These are phyloP conservation scores for Hibiscus mutabilis DNA, from an alignment of 345 rosid species.

Conservation along the genomic window DNA sequence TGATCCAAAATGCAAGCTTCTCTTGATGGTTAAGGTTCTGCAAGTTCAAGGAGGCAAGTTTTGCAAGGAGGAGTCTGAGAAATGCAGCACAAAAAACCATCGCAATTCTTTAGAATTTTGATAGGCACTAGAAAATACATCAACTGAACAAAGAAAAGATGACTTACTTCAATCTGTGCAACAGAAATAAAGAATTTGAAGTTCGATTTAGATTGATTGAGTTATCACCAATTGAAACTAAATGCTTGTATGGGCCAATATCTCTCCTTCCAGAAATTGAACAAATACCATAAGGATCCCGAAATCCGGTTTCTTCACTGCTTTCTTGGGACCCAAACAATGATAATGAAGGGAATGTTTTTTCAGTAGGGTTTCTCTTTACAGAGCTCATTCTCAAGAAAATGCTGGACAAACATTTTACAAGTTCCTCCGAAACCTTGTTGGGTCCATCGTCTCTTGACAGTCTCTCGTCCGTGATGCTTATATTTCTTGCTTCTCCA, in stretches of 20 bases:
- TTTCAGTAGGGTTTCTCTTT: too few relatives aligned
- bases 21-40: conserved; percentile 63
- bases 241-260: conserved; percentile 56
- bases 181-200: conserved; percentile 47
- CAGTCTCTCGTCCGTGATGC: conserved; percentile 19
- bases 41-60: conserved; percentile 45
- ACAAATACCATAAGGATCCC: conserved; percentile 54
- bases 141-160: neutral
- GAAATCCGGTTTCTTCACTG: conserved; percentile 21
- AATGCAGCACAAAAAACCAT: conserved; percentile 7
- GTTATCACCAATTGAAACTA: conserved; percentile 37
- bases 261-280: conserved; percentile 43
- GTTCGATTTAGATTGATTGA: conserved; percentile 41
- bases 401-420: conserved; percentile 57
- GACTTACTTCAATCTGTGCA: conserved; percentile 55
- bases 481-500: conserved; percentile 30
- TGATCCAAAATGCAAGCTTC: conserved; percentile 93
- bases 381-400: conserved; percentile 48
- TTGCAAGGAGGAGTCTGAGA: conserved; percentile 57
- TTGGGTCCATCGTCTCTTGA: conserved; percentile 36
- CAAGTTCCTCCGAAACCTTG: conserved; percentile 58
- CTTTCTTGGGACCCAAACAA: conserved; percentile 22
- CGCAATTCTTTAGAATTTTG: neutral
- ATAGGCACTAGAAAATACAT: neutral
- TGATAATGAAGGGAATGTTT: too few relatives aligned